Conservation (phyloP, 1,284 basidiomycete species). For the Irpex lacteus region DNA sequence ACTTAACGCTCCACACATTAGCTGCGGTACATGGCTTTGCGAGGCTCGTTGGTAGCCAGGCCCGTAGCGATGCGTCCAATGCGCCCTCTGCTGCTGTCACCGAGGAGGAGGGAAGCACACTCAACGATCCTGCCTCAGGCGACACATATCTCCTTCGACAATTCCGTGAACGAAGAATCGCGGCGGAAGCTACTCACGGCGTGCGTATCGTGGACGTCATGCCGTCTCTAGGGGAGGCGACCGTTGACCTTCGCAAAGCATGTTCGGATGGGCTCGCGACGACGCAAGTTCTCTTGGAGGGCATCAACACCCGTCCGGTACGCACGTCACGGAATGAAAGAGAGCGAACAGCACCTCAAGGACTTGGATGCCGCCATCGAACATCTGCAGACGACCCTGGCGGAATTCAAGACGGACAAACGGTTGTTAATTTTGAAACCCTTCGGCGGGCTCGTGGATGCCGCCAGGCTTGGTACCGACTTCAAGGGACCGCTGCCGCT, state of each 20-base stretch:
- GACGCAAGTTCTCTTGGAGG: constrained; percentile 35
- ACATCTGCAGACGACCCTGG: constrained; percentile 35
- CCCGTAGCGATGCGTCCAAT: constrained; percentile 3
- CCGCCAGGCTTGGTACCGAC: constrained; percentile 8
- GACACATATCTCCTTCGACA: constrained; percentile 43
- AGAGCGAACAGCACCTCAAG: constrained; percentile 24
- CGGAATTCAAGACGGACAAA: constrained; percentile 35
- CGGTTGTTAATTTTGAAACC: constrained; percentile 48
- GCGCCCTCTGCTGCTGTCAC: not conserved
- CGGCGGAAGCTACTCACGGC: constrained; percentile 34
- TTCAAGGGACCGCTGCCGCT: constrained; percentile 28
- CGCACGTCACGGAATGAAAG: constrained; percentile 22
- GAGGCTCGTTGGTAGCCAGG: constrained; percentile 22
- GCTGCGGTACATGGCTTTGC: constrained; percentile 32
- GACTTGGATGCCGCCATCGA: constrained; percentile 38
- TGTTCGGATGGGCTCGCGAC: constrained; percentile 34
- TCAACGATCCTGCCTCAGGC: constrained; percentile 10
- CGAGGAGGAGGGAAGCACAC: not conserved
- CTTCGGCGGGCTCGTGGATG: constrained; percentile 35
- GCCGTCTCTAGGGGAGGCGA: constrained; percentile 43
- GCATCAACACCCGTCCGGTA: constrained; percentile 51
- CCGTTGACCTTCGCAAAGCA: constrained; percentile 40
- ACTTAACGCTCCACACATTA: constrained; percentile 7
- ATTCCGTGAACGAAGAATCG: constrained; percentile 29
- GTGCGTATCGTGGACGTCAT: constrained; percentile 46